These are phyloP conservation scores for Zygosaccharomyces pseudorouxii DNA, from an alignment of 805 yeast genomes.

Conservation along the genomic window DNA sequence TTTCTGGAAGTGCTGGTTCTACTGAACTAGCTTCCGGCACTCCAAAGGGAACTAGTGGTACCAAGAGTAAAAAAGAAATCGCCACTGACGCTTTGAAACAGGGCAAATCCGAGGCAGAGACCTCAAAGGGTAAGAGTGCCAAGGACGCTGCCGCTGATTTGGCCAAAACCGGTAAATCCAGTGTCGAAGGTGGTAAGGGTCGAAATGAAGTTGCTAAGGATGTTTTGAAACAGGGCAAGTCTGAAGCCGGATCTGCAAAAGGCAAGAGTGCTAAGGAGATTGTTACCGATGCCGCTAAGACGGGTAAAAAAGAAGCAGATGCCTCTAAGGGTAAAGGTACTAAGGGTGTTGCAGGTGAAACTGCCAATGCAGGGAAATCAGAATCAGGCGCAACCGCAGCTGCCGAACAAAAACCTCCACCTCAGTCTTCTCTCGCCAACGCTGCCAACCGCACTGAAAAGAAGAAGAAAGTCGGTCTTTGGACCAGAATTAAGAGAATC, in stretches of 20 bases:
- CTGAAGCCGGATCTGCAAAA: slow-evolving; percentile 23
- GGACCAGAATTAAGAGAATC: slow-evolving; percentile 15
- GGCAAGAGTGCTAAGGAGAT: slow-evolving; percentile 16
- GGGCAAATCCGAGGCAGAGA: neutral
- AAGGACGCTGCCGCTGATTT: neutral
- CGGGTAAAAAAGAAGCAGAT: slow-evolving; percentile 6
- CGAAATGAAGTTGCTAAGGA: neutral
- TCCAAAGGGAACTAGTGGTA: neutral
- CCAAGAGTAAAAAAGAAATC: neutral
- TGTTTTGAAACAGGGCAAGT: neutral
- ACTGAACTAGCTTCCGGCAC: neutral
- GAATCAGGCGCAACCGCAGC: slow-evolving; percentile 3
- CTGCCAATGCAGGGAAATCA: slow-evolving; percentile 9
- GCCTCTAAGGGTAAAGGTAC: slow-evolving; percentile 6
- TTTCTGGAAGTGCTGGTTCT: neutral
- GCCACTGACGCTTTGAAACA: neutral
- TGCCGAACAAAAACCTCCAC: slow-evolving; percentile 6
- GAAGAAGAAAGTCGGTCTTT: slow-evolving; percentile 18
- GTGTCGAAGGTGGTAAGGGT: neutral
- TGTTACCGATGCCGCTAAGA: slow-evolving; percentile 11
- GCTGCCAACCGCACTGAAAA: slow-evolving; percentile 12
- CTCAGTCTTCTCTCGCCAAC: slow-evolving; percentile 7
- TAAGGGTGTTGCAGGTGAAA: slow-evolving; percentile 16
- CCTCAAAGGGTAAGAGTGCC: neutral
- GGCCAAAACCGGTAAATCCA: neutral